These are phyloP conservation scores for Arthroderma sp. DNA, from an alignment of 2,329 filamentous ascomycete species.

Conservation along the genomic window DNA sequence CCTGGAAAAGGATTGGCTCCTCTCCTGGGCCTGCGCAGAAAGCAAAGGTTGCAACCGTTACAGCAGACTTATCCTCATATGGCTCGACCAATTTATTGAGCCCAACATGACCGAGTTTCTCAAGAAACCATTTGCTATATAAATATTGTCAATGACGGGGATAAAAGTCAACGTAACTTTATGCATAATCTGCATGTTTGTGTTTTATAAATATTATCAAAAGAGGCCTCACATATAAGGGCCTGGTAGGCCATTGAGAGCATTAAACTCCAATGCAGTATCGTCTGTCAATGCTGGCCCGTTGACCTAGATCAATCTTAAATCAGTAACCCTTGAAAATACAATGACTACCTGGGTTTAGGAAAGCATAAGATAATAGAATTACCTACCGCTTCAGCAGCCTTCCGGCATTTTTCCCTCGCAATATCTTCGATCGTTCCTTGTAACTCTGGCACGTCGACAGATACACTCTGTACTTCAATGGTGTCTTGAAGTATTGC, in stretches of 20 bases:
- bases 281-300: slow-evolving; percentile 93
- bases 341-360: neutral
- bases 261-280: slow-evolving; percentile 85
- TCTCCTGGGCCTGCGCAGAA: slow-evolving; percentile 77
- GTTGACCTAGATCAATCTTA: slow-evolving; percentile 45
- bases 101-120: slow-evolving; percentile 66
- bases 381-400: slow-evolving; percentile 57
- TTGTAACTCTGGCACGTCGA: slow-evolving; percentile 84
- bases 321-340: neutral
- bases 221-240: slow-evolving; percentile 69
- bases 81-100: slow-evolving; percentile 82
- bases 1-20: slow-evolving; percentile 81
- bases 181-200: neutral
- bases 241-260: slow-evolving; percentile 79
- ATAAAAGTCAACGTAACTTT: neutral
- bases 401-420: slow-evolving; percentile 69
- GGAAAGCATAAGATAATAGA: neutral
- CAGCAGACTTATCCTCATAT: slow-evolving; percentile 80
- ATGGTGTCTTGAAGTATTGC: slow-evolving; percentile 68
- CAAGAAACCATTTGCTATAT: slow-evolving; percentile 86
- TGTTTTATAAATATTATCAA: neutral
- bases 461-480: slow-evolving; percentile 56
- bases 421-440: slow-evolving; percentile 88
- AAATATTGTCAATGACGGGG: neutral
- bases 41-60: slow-evolving; percentile 92